phyloP scores from a whole-genome alignment of 208 protist species.

The Kentomonas sorsogonicus region DNA sequence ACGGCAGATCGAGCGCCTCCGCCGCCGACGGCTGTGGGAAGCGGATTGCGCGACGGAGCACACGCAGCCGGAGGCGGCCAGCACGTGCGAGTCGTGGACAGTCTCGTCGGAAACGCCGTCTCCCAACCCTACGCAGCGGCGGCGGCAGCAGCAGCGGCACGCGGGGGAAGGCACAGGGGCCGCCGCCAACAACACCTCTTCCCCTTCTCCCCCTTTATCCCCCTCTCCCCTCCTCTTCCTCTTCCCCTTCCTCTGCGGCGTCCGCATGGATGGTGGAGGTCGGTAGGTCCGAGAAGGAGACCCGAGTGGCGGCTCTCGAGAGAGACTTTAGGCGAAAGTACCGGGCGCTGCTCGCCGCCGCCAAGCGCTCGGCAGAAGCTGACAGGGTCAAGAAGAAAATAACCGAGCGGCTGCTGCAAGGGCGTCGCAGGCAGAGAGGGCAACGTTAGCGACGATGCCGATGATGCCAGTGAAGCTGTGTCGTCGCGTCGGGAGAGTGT shows the following conservation, averaged over 20 bases:
- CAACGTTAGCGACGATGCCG: too few relatives aligned
- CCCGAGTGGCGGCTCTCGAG: neutral
- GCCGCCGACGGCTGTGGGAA: neutral
- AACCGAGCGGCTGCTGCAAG: too few relatives aligned
- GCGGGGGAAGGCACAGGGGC: neutral
- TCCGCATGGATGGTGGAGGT: conserved; percentile 6
- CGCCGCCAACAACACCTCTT: neutral
- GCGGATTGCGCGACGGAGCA: neutral
- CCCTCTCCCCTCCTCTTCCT: neutral
- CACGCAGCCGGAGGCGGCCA: neutral
- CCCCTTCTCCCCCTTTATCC: neutral
- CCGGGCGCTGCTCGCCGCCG: neutral
- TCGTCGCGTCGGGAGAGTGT: too few relatives aligned
- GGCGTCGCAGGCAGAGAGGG: too few relatives aligned
- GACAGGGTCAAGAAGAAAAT: too few relatives aligned
- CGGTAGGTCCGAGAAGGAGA: neutral
- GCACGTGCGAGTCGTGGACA: neutral
- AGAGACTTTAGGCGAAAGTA: conserved; percentile 1
- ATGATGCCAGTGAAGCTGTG: too few relatives aligned
- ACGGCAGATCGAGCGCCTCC: conserved; percentile 17
- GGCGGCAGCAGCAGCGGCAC: neutral
- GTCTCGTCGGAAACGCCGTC: too few relatives aligned
- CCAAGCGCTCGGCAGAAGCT: too few relatives aligned
- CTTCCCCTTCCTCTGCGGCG: neutral
- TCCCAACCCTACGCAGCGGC: too few relatives aligned